Evolutionary conservation across 2,329 filamentous ascomycete genomes (phyloP).

Genomic region (Lachnellula subtilissima): DNA sequence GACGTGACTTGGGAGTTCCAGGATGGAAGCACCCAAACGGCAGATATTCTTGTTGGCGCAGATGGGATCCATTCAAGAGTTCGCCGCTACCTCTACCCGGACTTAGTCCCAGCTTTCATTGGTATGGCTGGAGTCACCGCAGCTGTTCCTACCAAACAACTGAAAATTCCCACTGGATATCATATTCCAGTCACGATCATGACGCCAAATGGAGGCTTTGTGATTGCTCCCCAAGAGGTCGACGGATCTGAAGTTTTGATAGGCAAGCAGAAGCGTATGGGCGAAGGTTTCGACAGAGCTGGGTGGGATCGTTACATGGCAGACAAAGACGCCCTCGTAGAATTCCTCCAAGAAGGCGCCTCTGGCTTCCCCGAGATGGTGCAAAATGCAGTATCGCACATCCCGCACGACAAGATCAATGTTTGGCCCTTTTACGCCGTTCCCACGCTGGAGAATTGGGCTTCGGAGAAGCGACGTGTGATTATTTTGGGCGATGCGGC

Average conservation of each 20-base stretch:
- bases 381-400: conserved; percentile 34
- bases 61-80: conserved; percentile 58
- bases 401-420: conserved; percentile 34
- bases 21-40: conserved; percentile 38
- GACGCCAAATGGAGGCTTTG: conserved; percentile 39
- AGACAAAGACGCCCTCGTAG: conserved; percentile 36
- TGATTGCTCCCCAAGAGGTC: conserved; percentile 44
- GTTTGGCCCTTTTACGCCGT: conserved; percentile 44
- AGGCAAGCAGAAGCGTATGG: conserved; percentile 39
- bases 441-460: conserved; percentile 40
- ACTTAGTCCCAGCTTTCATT: conserved; percentile 45
- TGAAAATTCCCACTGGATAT: conserved; percentile 17
- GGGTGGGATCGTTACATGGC: conserved; percentile 39
- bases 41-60: conserved; percentile 48
- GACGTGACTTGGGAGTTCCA: conserved; percentile 43
- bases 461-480: conserved; percentile 32
- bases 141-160: conserved; percentile 20
- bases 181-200: conserved; percentile 18
- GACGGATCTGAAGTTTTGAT: conserved; percentile 47
- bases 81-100: conserved; percentile 46
- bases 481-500: conserved; percentile 46
- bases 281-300: conserved; percentile 34
- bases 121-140: conserved; percentile 39
- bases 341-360: conserved; percentile 33
- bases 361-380: conserved; percentile 36